These are phyloP conservation scores for Neurospora sp. DNA, from an alignment of 495 filamentous ascomycete genomes.

Conservation along the genomic window DNA sequence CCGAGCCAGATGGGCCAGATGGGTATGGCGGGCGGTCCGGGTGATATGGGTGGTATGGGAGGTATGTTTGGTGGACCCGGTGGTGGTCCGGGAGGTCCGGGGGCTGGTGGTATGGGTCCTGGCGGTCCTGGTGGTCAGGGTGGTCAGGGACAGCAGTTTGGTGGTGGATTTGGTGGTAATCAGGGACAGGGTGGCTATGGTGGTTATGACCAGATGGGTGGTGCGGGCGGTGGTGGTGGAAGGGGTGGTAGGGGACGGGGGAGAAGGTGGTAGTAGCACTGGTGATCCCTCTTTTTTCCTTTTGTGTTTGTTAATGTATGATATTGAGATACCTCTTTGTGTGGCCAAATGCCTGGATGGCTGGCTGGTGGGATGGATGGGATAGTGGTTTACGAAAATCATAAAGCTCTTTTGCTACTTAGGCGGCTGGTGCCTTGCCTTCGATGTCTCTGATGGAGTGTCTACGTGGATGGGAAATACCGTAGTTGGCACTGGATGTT, in stretches of 20 bases:
- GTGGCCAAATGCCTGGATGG: not conserved
- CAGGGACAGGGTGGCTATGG: conserved; percentile 43
- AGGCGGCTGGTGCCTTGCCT: not conserved
- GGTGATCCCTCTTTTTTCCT: not conserved
- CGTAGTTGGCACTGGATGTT: not conserved
- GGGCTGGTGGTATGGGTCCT: conserved; percentile 25
- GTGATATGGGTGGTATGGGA: conserved; percentile 23
- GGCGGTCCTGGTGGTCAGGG: conserved; percentile 35
- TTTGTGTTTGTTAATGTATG: not conserved
- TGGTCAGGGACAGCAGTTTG: conserved; percentile 34
- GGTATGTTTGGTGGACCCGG: conserved; percentile 40
- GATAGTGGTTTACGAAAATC: not conserved
- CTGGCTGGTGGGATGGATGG: not conserved
- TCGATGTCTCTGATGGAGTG: not conserved
- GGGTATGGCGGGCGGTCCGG: not conserved
- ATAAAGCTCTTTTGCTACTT: not conserved
- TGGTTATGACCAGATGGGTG: conserved; percentile 47
- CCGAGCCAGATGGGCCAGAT: conserved; percentile 63
- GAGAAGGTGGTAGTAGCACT: conserved; percentile 17
- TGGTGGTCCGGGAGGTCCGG: conserved; percentile 37
- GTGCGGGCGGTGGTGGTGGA: conserved; percentile 28
- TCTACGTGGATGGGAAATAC: not conserved
- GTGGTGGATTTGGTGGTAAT: conserved; percentile 36
- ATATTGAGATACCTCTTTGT: not conserved
- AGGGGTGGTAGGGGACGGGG: conserved; percentile 35